Evolutionary conservation across 2,329 filamentous ascomycete species (phyloP), one percentile per base, ranked within the genome.

Genomic region (Helotiales sp.): DNA sequence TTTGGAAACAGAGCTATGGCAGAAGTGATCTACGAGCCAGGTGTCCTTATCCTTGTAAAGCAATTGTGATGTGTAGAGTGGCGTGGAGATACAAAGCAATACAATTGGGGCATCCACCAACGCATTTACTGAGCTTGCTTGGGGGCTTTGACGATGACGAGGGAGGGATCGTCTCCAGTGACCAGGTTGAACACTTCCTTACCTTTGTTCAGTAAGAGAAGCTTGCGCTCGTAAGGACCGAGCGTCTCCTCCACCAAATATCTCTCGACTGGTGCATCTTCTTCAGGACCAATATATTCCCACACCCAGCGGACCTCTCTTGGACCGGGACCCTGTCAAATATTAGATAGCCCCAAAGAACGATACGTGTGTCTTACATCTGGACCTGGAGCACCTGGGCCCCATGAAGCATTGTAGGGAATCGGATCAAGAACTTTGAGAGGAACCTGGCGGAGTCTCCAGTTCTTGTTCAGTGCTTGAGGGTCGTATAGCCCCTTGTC

Each of bases 231-330:
- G 74, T 83, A 87, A 1, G 83, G 84, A 0, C 85, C 85, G 3
- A 87, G 71, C 4, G 79, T 82, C 72, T 87, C 85, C 71, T 88
- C 86, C 4, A 84, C 78, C 79, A 88, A 78, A 30, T 80, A 77
- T 26, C 77, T 77, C 69, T 79, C 75, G 10, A 72, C 72, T 2
- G 83, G 82, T 7, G 82, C 82, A 1, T 78, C 73, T 22, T 73
- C 70, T 62, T 84, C 79, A 0, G 79, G 75, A 0, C 85, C 85
- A 17, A 76, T 73, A 55, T 85, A 88, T 72, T 85, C 82, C 85
- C 85, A 88, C 1, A 84, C 77, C 85, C 85, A 88, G 43, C 82
- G 78, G 30, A 77, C 72, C 7, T 75, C 70, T 75, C 69, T 77
- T 75, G 78, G 79, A 79, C 7, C 69, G 64, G 6, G 50, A 37